Evolutionary conservation across 1,284 basidiomycete genomes (phyloP), one percentile per base, ranked within the genome.

Genomic region (Trichosporon ovoides): DNA sequence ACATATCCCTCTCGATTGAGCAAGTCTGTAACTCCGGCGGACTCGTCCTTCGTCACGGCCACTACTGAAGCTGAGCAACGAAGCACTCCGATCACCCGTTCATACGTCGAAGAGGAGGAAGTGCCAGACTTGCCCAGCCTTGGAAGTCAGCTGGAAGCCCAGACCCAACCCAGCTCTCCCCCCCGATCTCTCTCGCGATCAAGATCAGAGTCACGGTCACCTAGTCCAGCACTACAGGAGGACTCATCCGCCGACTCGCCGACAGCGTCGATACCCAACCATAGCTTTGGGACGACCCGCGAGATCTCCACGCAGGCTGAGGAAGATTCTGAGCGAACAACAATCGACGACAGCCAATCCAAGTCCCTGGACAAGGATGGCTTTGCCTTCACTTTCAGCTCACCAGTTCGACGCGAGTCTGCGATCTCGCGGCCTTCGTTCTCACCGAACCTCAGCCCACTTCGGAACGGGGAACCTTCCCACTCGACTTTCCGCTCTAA

Each of bases 371-470:
- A 46, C 38, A 53, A 62, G n/a, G 43, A 31, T n/a, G 24, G 24
- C 3, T 48, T 48, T 12, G 83, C 84, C 55, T 92, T 92, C 73
- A 90, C 88, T 0, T 92, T 91, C 69, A 75, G 83, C 11, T 81
- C 85, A 12, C 85, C 87, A 1, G 52, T 64, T 12, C 55, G 48
- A 2, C 50, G 40, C 12, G 24, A 48, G 2, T 48, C 43, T 6
- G 43, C 22, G 4, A 12, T 11, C 2, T 48, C 52, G 20, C 36
- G 43, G 9, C 43, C 43, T 2, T 43, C 43, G 3, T 48, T 48
- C 24, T 48, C 43, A 48, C 43, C 43, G 22, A 14, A 48, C 43
- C 28, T 63, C 12, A 66, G 60, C 4, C 63, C 66, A 4, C 59
- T 69, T 3, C 46, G 54, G 4, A 57, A 60, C 46, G 66, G 63